Evolutionary conservation across 2,329 filamentous ascomycete species (phyloP).

Genomic region (Pseudogymnoascus sp.): DNA sequence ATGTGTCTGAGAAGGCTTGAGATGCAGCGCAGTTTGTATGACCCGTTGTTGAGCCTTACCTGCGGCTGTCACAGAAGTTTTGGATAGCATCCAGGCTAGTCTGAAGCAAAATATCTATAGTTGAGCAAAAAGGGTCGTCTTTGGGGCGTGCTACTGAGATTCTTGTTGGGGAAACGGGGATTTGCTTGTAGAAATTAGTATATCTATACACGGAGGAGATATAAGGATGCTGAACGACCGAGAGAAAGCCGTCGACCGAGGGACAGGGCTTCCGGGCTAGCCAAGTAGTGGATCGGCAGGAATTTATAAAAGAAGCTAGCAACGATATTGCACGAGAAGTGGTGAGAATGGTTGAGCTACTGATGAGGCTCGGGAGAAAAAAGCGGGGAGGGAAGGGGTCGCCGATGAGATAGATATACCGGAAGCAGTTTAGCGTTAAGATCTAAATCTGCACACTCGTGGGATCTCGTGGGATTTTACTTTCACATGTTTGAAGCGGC

Average conservation of each 20-base stretch:
- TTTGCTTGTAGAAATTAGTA: conserved; percentile 1
- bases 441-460: not conserved
- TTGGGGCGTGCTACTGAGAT: not conserved
- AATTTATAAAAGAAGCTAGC: not conserved
- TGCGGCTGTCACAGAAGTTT: not conserved
- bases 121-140: not conserved
- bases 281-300: not conserved
- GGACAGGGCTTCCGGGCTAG: not conserved
- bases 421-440: not conserved
- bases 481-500: not conserved
- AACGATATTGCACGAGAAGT: not conserved
- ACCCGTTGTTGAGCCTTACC: conserved; percentile 9
- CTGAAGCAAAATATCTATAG: not conserved
- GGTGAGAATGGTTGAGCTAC: conserved; percentile 6
- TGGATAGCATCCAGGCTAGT: conserved; percentile 5
- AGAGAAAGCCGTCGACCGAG: not conserved
- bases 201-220: not conserved
- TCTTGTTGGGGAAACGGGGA: not conserved
- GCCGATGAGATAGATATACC: not conserved
- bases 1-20: conserved; percentile 10
- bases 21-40: conserved; percentile 7
- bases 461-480: not conserved
- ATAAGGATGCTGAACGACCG: not conserved
- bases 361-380: conserved; percentile 1
- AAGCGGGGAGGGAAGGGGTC: conserved; percentile 6